Evolutionary conservation across 2,329 filamentous ascomycete genomes (phyloP).

Genomic region (Elsinoe perseae): DNA sequence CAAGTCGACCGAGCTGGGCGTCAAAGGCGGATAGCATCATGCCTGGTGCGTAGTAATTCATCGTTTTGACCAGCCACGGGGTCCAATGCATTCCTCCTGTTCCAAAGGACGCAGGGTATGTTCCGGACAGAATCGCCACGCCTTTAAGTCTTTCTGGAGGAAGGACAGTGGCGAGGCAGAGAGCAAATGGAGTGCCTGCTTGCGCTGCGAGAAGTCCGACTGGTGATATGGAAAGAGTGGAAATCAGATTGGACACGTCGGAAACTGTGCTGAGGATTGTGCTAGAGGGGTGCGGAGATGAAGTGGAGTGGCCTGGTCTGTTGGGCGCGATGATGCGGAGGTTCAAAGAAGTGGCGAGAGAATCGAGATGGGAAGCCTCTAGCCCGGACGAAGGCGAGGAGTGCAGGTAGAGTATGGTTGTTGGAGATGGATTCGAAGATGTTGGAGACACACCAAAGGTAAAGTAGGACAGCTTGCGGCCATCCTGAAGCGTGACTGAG

Average conservation of each 20-base stretch:
- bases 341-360: neutral
- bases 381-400: neutral
- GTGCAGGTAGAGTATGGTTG: constrained; percentile 1
- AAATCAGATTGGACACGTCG: constrained; percentile 6
- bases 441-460: neutral
- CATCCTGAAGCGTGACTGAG: constrained; percentile 1
- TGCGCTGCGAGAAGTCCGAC: neutral
- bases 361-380: neutral
- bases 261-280: neutral
- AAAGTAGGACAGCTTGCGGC: neutral
- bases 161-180: neutral
- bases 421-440: neutral
- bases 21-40: neutral
- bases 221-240: neutral
- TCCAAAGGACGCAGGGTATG: neutral
- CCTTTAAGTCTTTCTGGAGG: neutral
- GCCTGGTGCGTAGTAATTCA: neutral
- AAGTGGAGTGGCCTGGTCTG: constrained; percentile 6
- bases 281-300: neutral
- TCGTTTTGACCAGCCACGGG: neutral
- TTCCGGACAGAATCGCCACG: neutral
- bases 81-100: neutral
- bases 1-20: neutral
- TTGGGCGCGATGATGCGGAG: constrained; percentile 2
- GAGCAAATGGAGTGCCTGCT: neutral